phyloP scores from a whole-genome alignment of 768 basidiomycete genomes.

The Suillus alpinus region DNA sequence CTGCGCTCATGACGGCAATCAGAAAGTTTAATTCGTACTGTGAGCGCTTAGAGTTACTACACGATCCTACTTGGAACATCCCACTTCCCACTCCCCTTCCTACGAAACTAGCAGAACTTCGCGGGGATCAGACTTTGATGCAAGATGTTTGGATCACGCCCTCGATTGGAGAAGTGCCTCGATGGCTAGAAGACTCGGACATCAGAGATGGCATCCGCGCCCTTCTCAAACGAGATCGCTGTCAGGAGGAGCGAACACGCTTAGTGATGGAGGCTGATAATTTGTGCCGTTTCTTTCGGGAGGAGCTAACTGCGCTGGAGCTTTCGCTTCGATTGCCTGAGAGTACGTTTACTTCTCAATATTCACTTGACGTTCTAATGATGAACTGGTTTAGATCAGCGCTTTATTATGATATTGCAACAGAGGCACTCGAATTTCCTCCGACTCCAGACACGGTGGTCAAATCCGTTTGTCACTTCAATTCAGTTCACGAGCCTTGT shows the following conservation, averaged over 20 bases:
- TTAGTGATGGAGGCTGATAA: slow-evolving; percentile 25
- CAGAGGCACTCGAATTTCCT: slow-evolving; percentile 11
- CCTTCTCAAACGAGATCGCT: slow-evolving; percentile 2
- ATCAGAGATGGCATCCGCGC: slow-evolving; percentile 6
- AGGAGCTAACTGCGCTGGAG: slow-evolving; percentile 26
- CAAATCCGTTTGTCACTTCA: slow-evolving; percentile 11
- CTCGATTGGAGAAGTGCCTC: slow-evolving; percentile 9
- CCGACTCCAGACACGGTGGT: slow-evolving; percentile 18
- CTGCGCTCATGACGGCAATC: slow-evolving; percentile 21
- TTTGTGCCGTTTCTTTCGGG: slow-evolving; percentile 33
- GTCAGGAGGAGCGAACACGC: slow-evolving; percentile 6
- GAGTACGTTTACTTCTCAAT: slow-evolving; percentile 8
- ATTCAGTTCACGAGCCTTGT: slow-evolving; percentile 11
- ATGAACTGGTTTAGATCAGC: slow-evolving; percentile 8
- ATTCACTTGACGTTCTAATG: neutral
- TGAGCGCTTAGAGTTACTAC: slow-evolving; percentile 15
- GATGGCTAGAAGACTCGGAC: slow-evolving; percentile 29
- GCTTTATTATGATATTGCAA: slow-evolving; percentile 1
- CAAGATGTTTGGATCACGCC: slow-evolving; percentile 36
- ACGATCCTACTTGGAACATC: slow-evolving; percentile 23
- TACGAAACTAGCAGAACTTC: slow-evolving; percentile 21
- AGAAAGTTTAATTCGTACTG: slow-evolving; percentile 30
- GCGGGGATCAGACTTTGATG: slow-evolving; percentile 25
- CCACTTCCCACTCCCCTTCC: slow-evolving; percentile 33
- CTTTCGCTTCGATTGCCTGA: slow-evolving; percentile 6